Conservation (phyloP, 306 rosid genomes). For the Albizia julibrissin region DNA sequence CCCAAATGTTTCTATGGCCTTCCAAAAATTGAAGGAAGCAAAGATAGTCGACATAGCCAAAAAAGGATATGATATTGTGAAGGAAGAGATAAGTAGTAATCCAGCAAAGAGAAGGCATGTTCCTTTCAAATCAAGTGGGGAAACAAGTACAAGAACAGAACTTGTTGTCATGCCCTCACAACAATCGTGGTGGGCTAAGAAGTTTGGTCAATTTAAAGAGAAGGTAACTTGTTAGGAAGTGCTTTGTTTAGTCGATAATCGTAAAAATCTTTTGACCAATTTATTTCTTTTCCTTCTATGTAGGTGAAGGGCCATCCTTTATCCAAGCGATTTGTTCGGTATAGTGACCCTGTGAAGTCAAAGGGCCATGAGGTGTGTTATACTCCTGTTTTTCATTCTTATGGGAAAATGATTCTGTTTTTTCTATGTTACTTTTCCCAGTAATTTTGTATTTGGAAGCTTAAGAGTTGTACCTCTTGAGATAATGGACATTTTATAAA, state of each 20-base stretch:
- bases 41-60: slow-evolving; percentile 70
- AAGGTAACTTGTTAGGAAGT: slow-evolving; percentile 52
- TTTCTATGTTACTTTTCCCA: background rate
- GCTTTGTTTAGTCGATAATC: slow-evolving; percentile 3
- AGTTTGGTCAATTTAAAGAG: slow-evolving; percentile 72
- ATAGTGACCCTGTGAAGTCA: slow-evolving; percentile 73
- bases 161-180: slow-evolving; percentile 62
- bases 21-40: slow-evolving; percentile 65
- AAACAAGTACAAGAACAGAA: slow-evolving; percentile 72
- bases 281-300: slow-evolving; percentile 14
- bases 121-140: slow-evolving; percentile 53
- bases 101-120: slow-evolving; percentile 61
- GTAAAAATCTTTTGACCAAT: slow-evolving; percentile 13
- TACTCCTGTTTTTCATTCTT: slow-evolving; percentile 24
- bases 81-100: slow-evolving; percentile 73
- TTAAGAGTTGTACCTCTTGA: slow-evolving; percentile 13
- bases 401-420: background rate
- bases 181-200: slow-evolving; percentile 76
- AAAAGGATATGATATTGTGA: slow-evolving; percentile 77
- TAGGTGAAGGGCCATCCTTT: slow-evolving; percentile 68
- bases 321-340: slow-evolving; percentile 54
- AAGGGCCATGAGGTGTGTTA: slow-evolving; percentile 81
- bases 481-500: background rate
- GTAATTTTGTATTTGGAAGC: slow-evolving; percentile 17
- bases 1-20: slow-evolving; percentile 61